Conservation (phyloP, 805 yeast genomes). For the Yarrowia sp. region DNA sequence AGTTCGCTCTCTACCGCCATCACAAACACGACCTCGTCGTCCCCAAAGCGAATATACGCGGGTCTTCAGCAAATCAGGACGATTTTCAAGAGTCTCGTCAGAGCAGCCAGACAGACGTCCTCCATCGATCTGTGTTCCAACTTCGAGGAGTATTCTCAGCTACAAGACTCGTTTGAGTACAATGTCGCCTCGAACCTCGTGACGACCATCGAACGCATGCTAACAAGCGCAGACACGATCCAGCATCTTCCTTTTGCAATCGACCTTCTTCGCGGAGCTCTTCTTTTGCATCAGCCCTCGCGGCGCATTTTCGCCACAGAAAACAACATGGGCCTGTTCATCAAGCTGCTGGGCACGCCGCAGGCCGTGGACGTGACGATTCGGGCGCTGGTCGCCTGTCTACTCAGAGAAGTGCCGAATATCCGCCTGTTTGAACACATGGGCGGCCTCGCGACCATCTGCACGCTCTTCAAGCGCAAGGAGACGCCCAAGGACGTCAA, state of each 20-base stretch:
- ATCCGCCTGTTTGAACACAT: constrained; percentile 58
- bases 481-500: constrained; percentile 52
- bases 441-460: constrained; percentile 54
- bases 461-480: constrained; percentile 45
- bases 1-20: constrained; percentile 4
- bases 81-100: constrained; percentile 1
- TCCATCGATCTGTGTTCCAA: not conserved
- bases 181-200: constrained; percentile 48
- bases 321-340: constrained; percentile 41
- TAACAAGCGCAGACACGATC: constrained; percentile 7
- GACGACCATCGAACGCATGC: constrained; percentile 33
- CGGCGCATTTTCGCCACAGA: constrained; percentile 50
- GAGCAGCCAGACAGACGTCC: not conserved
- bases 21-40: constrained; percentile 12
- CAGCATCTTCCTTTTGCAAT: constrained; percentile 30
- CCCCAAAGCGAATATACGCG: constrained; percentile 17
- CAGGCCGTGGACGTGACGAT: constrained; percentile 45
- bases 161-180: constrained; percentile 53
- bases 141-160: constrained; percentile 4
- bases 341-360: constrained; percentile 34
- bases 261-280: constrained; percentile 55
- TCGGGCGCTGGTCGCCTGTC: constrained; percentile 55
- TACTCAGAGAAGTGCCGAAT: constrained; percentile 56
- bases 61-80: constrained; percentile 7
- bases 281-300: constrained; percentile 57